Conservation (phyloP, 805 yeast species). For the Ascoidea tarda region DNA sequence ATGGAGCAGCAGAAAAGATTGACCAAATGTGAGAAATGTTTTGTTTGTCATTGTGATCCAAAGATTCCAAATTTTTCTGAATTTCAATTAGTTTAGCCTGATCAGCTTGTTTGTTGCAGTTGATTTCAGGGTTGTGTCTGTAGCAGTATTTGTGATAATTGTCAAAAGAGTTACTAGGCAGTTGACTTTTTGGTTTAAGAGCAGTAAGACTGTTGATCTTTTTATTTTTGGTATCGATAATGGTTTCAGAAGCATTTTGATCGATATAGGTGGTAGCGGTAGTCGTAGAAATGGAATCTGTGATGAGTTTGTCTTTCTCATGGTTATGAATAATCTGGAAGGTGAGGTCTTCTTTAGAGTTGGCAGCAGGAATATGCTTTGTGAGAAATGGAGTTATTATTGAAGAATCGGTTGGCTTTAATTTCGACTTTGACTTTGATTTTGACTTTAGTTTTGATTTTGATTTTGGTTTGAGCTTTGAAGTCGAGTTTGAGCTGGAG, state of each 20-base stretch:
- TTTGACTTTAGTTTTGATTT: too few species aligned
- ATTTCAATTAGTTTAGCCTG: constrained; percentile 47
- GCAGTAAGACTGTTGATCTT: constrained; percentile 8
- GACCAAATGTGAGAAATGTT: constrained; percentile 79
- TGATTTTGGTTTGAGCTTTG: too few species aligned
- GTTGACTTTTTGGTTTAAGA: constrained; percentile 8
- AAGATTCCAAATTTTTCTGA: constrained; percentile 38
- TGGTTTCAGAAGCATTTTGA: too few species aligned
- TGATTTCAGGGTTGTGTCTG: constrained; percentile 83
- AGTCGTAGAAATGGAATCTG: background rate
- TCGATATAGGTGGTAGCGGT: too few species aligned
- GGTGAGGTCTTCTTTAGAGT: background rate
- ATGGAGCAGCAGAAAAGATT: constrained; percentile 61
- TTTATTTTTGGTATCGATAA: background rate
- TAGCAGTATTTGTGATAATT: constrained; percentile 68
- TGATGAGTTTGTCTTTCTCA: background rate
- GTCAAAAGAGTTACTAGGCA: constrained; percentile 29
- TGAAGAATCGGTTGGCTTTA: constrained; percentile 9
- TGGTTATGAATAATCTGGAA: background rate
- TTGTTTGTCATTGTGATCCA: constrained; percentile 60
- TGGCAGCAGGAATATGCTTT: constrained; percentile 16
- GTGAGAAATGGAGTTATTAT: constrained; percentile 21
- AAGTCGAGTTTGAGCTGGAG: too few species aligned
- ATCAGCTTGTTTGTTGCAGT: constrained; percentile 57
- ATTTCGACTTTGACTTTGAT: background rate